Evolutionary conservation across 1,284 basidiomycete genomes (phyloP), one percentile per base, ranked within the genome.

Genomic region (Pholiota adiposa): DNA sequence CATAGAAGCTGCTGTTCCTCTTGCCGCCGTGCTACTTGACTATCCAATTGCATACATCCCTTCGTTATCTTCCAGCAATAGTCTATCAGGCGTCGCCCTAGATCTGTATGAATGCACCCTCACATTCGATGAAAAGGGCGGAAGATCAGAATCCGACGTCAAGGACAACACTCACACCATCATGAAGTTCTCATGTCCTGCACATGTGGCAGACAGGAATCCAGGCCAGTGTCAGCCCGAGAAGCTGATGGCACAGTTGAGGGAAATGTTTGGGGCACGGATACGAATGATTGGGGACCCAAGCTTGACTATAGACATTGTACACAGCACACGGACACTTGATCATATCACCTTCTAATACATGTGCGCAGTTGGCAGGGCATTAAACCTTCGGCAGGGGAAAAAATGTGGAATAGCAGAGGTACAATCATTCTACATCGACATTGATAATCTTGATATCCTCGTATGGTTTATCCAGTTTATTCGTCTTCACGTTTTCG

Each of bases 401-500:
- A 14, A 43, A 16, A 25, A 27, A 40, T 44, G 27, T 54, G 34
- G 18, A 2, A 48, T 25, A 25, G 33, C 16, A 25, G 16, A 25
- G 34, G 16, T 34, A 41, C 29, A 48, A 56, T 63, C 80, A 88
- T 63, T 90, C 87, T 62, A 90, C 80, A 70, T 85, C 85, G 43
- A 94, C 79, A 65, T 92, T 94, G 69, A 88, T 79, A 67, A 96
- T 96, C 73, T 92, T 93, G 75, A 97, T 93, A 70, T 96, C 94
- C 68, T 96, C 94, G 64, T 85, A 92, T 25, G 94, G 94, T 72
- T 92, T 93, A 71, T 97, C 93, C 54, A 82, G 76, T 77, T 96
- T 94, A 77, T 88, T 90, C 41, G 86, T 87, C 73, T 89, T 89
- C 56, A 90, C 81, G 54, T 84, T 85, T 76, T 97, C 95, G 68